Evolutionary conservation across 2,329 filamentous ascomycete species (phyloP), one percentile per base, ranked within the genome.

Genomic region (Alternaria longipes): DNA sequence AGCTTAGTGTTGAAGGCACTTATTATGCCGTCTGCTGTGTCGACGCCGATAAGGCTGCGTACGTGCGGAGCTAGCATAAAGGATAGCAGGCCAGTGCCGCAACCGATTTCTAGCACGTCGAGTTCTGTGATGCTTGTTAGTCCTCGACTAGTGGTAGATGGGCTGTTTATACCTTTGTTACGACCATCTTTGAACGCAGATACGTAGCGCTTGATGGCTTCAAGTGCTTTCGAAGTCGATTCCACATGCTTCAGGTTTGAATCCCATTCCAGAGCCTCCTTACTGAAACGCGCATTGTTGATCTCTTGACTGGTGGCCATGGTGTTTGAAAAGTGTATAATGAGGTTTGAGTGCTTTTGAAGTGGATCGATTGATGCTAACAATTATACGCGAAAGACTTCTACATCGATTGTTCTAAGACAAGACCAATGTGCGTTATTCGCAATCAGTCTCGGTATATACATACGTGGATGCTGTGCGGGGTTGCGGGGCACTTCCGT

Each of bases 11-110:
- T 69, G 47, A 87, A 81, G 0, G 82, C 83, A 3, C 79, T 77
- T 32, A 88, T 83, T 86, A 88, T 88, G 53, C 84, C 85, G 16
- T 80, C 70, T 3, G 85, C 82, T 0, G 84, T 81, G 64, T 88
- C 86, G 20, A 88, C 79, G 42, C 85, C 85, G 3, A 85, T 80
- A 5, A 87, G 70, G 8, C 77, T 79, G 42, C 78, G 80, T 5
- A 84, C 81, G 32, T 82, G 74, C 0, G 85, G 84, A 0, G 85
- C 81, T 3, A 86, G 75, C 8, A 75, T 77, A 47, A 85, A 78
- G 9, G 83, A 84, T 24, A 88, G 80, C 0, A 87, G 80, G 8
- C 85, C 85, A 4, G 85, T 87, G 50, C 85, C 85, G 64, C 84
- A 86, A 54, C 85, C 85, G 18, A 87, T 81, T 72, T 87, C 86